Percentiles rank a stretch among this genome's conserved stretches.
Evolutionary conservation across 2,329 filamentous ascomycete species (phyloP).

Genomic region (Cercospora nicotianae): DNA sequence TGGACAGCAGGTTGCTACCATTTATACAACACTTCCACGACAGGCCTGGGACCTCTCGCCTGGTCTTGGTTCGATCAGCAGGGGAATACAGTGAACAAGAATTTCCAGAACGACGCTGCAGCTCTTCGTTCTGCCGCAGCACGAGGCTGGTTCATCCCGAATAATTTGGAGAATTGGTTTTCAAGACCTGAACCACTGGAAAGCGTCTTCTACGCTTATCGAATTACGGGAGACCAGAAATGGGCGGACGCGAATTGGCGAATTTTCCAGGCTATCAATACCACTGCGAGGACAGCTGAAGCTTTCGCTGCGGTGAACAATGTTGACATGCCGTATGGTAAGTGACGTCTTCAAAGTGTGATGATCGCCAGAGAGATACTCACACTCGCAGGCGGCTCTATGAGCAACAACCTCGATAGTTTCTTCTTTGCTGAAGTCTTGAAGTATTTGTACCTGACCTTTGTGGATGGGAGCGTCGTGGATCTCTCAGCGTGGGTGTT

Average conservation of each 20-base stretch:
- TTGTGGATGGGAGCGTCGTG: constrained; percentile 45
- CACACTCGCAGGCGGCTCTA: constrained; percentile 11
- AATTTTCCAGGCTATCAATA: constrained; percentile 46
- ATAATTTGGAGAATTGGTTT: constrained; percentile 24
- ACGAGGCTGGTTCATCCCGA: constrained; percentile 25
- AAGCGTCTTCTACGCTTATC: constrained; percentile 59
- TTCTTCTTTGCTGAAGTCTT: constrained; percentile 77
- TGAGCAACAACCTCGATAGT: constrained; percentile 23
- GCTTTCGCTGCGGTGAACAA: constrained; percentile 24
- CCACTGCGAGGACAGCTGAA: constrained; percentile 39
- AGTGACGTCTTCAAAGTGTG: neutral
- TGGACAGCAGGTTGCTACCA: constrained; percentile 36
- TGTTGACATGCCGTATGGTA: constrained; percentile 23
- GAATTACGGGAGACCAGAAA: constrained; percentile 55
- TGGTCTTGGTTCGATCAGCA: constrained; percentile 29
- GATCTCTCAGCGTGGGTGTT: constrained; percentile 50
- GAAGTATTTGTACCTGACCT: constrained; percentile 59
- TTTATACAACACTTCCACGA: constrained; percentile 38
- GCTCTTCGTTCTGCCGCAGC: constrained; percentile 18
- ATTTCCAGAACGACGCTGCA: constrained; percentile 23
- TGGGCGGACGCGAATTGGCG: constrained; percentile 48
- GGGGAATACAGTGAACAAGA: constrained; percentile 21
- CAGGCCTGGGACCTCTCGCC: constrained; percentile 25
- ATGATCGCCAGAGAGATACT: neutral
- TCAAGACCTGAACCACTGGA: constrained; percentile 55